Base-by-base conservation (phyloP, 768 basidiomycete species). In the Coprinopsis marcescibilis region DNA sequence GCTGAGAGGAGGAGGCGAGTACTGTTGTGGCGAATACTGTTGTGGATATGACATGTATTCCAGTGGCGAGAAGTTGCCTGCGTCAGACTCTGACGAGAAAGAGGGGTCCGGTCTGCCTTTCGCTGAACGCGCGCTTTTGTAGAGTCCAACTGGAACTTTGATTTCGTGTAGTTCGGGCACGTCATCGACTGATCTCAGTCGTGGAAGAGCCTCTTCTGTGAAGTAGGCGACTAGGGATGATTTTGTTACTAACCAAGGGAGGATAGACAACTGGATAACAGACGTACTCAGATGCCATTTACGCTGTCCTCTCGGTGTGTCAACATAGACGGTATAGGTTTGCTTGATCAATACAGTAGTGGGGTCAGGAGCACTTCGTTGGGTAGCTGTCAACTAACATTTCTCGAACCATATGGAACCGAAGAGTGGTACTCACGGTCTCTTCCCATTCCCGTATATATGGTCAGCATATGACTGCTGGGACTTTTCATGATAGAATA, bases 251-350 rank as follows among this genome's bases (percentile, higher is more conserved):
- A 23, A 15, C 20, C 15, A 33, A 25, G 7, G 69, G 64, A 39
- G 62, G 61, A 15, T 10, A 17, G 29, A 33, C 23, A 43, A 45
- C n/a, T n/a, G 37, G 30, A 45, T n/a, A 35, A 15, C 32, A 38
- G 23, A 62, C 80, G 49, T 58, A 86, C 86, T 88, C 14, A 89
- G 70, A 57, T 89, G 86, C 86, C 86, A 89, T 60, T 89, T 89
- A 49, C 81, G 74, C 56, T 79, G 77, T 27, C 85, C 85, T 34
- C 70, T 69, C 32, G 75, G 61, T 13, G 80, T 83, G 43, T 85
- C 78, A 45, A 87, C 83, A 52, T 75, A 84, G 13, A 86, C 85
- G 4, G 85, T 87, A 55, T 88, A 89, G 0, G 86, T 89, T 62
- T 89, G 86, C 60, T 89, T 89, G 56, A 86, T 80, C 27, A 89